A percentile compares a stretch with the other conserved stretches of the same genome.
Conservation (phyloP, 441 rosid species). For the Corymbia citriodora region DNA sequence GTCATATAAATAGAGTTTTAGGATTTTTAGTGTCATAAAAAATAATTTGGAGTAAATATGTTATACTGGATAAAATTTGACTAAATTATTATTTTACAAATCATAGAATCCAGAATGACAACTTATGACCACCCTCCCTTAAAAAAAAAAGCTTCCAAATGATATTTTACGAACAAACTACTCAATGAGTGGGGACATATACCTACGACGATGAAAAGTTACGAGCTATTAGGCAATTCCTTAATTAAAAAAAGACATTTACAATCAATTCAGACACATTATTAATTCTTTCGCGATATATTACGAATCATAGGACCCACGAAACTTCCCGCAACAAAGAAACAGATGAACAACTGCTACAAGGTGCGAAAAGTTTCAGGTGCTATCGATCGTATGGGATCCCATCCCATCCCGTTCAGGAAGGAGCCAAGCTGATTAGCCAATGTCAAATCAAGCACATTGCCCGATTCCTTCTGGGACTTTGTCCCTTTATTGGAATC, state of each 20-base stretch:
- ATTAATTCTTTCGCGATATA: neutral
- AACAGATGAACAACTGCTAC: neutral
- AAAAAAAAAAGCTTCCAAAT: neutral
- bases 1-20: too few species aligned
- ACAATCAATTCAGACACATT: too few species aligned
- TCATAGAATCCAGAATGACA: neutral
- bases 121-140: neutral
- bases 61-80: neutral
- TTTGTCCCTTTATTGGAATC: neutral
- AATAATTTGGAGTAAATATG: too few species aligned
- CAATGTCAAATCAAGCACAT: neutral
- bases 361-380: neutral
- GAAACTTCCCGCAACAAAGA: too few species aligned
- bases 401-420: neutral
- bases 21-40: too few species aligned
- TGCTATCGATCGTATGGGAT: neutral
- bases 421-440: neutral
- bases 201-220: neutral
- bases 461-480: neutral
- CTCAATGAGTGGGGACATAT: neutral
- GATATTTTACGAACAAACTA: neutral
- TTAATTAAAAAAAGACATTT: neutral
- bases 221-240: neutral
- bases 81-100: neutral
- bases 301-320: neutral